Percentiles rank a stretch among this genome's conserved stretches.
phyloP scores from a whole-genome alignment of 2,329 filamentous ascomycete species.

The Penicillium sp. region DNA sequence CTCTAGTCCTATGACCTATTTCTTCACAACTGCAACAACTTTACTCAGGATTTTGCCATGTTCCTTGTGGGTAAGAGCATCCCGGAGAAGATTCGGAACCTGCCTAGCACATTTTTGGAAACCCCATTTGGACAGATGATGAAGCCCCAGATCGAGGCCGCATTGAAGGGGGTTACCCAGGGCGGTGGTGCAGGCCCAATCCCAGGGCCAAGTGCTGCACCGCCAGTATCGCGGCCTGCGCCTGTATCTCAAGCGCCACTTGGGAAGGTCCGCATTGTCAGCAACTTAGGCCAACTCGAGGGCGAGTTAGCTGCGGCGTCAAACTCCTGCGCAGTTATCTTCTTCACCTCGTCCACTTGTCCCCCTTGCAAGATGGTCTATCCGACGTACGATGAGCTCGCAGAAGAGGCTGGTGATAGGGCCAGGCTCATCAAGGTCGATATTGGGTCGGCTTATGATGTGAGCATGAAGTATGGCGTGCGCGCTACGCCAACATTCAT shows the following conservation, averaged over 20 bases:
- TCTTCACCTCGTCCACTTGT: slow-evolving; percentile 90
- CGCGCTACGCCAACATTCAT: slow-evolving; percentile 84
- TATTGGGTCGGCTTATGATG: slow-evolving; percentile 64
- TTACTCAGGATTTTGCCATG: slow-evolving; percentile 86
- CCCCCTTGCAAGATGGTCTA: slow-evolving; percentile 81
- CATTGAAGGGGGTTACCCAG: slow-evolving; percentile 63
- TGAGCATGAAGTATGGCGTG: slow-evolving; percentile 66
- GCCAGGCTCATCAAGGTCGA: slow-evolving; percentile 81
- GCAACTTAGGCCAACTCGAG: slow-evolving; percentile 60
- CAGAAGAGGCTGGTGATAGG: slow-evolving; percentile 67
- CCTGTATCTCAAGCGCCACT: slow-evolving; percentile 13
- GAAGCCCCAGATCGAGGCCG: slow-evolving; percentile 68
- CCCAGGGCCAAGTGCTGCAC: slow-evolving; percentile 17
- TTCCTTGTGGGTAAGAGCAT: slow-evolving; percentile 88
- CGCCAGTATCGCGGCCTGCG: slow-evolving; percentile 7
- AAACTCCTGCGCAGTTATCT: slow-evolving; percentile 73
- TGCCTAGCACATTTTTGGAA: slow-evolving; percentile 80
- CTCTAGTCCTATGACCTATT: slow-evolving; percentile 82
- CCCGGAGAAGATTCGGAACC: slow-evolving; percentile 78
- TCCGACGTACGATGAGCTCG: slow-evolving; percentile 76
- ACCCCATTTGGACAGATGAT: slow-evolving; percentile 89
- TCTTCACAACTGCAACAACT: slow-evolving; percentile 95
- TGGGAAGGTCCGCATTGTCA: slow-evolving; percentile 62
- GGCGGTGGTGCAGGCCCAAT: slow-evolving; percentile 45
- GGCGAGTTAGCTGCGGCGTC: slow-evolving; percentile 59